Evolutionary conservation across 257 asterid species (phyloP).

Genomic region (Agastache rugosa): DNA sequence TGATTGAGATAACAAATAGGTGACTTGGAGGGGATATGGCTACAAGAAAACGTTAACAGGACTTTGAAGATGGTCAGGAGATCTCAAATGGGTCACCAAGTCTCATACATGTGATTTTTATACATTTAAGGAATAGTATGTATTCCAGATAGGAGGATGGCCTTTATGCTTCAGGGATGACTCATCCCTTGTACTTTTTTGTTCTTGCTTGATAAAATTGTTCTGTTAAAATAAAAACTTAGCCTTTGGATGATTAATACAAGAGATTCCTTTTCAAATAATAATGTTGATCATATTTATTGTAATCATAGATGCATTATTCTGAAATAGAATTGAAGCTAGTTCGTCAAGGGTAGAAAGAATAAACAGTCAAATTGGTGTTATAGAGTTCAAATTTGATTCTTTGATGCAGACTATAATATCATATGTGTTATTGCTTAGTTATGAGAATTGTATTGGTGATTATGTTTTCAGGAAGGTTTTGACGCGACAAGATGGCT

Average conservation of each 20-base stretch:
- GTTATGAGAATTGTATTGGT: slow-evolving; percentile 12
- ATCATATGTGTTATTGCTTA: not conserved
- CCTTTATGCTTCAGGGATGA: not conserved
- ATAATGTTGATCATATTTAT: not conserved
- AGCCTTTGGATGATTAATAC: not conserved
- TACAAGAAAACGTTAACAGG: not conserved
- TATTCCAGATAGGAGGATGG: not conserved
- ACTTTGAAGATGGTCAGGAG: slow-evolving; percentile 13
- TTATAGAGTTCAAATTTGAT: not conserved
- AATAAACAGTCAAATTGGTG: slow-evolving; percentile 18
- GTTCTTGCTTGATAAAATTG: not conserved
- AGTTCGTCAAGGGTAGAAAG: slow-evolving; percentile 12
- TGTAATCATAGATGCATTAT: not conserved
- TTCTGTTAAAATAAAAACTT: not conserved
- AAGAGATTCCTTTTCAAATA: not conserved
- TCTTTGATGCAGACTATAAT: not conserved
- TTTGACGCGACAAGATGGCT: slow-evolving; percentile 97
- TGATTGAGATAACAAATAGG: slow-evolving; percentile 18
- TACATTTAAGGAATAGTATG: not conserved
- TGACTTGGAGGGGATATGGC: not conserved
- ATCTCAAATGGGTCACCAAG: not conserved
- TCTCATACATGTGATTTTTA: not conserved
- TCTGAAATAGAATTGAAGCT: not conserved
- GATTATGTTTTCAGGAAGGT: slow-evolving; percentile 68
- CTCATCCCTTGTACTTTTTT: not conserved